phyloP scores from a whole-genome alignment of 108 stramenopile species.

The Nannochloropsis gaditana region DNA sequence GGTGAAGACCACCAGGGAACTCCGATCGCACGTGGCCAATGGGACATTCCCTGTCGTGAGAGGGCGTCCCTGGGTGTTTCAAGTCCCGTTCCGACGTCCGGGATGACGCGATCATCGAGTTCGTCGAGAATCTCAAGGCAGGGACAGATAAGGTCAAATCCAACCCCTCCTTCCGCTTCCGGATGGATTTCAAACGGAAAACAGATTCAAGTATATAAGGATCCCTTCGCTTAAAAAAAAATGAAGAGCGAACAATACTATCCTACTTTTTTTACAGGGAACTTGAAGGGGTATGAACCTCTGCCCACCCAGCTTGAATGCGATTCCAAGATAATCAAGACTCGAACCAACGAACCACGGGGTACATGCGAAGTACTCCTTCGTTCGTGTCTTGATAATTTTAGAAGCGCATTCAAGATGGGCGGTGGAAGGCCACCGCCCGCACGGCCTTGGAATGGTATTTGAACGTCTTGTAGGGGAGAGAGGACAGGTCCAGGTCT shows the following conservation, averaged over 20 bases:
- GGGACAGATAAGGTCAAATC: no score
- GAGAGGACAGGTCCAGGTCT: conserved; percentile 82
- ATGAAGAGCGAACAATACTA: background rate
- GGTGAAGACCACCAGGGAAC: no score
- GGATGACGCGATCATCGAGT: no score
- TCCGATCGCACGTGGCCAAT: no score
- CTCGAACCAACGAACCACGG: background rate
- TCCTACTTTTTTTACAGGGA: background rate
- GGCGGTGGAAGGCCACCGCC: conserved; percentile 63
- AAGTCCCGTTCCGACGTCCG: no score
- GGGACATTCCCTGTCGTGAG: no score
- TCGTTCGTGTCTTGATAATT: background rate
- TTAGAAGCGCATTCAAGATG: background rate
- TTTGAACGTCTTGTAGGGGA: conserved; percentile 90
- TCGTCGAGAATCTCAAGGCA: no score
- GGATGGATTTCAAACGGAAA: conserved; percentile 5
- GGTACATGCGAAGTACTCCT: background rate
- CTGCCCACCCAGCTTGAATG: background rate
- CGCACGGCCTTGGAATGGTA: conserved; percentile 88
- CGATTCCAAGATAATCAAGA: background rate
- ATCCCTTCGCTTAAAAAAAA: background rate
- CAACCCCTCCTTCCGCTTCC: background rate
- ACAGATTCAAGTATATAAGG: background rate
- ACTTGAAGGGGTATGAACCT: conserved; percentile 5
- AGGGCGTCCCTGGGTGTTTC: no score